Evolutionary conservation across 495 filamentous ascomycete species (phyloP).

Genomic region (Tuber borchii): DNA sequence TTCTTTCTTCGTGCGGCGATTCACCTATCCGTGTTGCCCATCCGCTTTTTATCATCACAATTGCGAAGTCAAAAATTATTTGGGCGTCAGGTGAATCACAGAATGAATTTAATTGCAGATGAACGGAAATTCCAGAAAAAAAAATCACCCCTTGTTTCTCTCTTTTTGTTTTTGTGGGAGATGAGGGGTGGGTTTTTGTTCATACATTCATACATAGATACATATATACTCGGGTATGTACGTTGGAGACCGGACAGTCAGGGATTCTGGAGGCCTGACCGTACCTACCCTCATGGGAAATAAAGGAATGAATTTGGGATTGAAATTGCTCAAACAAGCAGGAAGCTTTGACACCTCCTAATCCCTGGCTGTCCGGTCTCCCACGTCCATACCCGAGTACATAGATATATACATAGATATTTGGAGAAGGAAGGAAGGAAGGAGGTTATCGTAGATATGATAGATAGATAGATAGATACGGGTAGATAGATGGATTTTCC

Average conservation of each 20-base stretch:
- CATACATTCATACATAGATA: neutral
- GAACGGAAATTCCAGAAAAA: conserved; percentile 14
- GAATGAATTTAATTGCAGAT: conserved; percentile 42
- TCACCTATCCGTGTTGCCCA: conserved; percentile 43
- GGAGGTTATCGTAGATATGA: neutral
- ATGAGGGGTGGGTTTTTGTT: neutral
- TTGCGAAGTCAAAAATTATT: conserved; percentile 33
- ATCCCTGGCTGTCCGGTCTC: too few species aligned
- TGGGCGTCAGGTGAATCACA: conserved; percentile 42
- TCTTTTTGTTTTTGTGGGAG: neutral
- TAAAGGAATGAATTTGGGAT: too few species aligned
- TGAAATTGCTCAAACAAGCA: too few species aligned
- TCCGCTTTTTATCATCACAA: conserved; percentile 29
- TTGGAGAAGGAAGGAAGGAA: neutral
- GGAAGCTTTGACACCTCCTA: too few species aligned
- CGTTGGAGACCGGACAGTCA: too few species aligned
- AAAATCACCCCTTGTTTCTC: neutral
- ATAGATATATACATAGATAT: too few species aligned
- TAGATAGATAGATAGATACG: too few species aligned
- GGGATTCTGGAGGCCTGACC: too few species aligned
- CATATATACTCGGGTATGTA: too few species aligned
- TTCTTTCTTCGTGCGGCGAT: conserved; percentile 39
- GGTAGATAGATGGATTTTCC: too few species aligned
- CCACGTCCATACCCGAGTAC: too few species aligned
- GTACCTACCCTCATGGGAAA: too few species aligned